Conservation (phyloP, 2,329 filamentous ascomycete species). For the Paecilomyces fulvus region DNA sequence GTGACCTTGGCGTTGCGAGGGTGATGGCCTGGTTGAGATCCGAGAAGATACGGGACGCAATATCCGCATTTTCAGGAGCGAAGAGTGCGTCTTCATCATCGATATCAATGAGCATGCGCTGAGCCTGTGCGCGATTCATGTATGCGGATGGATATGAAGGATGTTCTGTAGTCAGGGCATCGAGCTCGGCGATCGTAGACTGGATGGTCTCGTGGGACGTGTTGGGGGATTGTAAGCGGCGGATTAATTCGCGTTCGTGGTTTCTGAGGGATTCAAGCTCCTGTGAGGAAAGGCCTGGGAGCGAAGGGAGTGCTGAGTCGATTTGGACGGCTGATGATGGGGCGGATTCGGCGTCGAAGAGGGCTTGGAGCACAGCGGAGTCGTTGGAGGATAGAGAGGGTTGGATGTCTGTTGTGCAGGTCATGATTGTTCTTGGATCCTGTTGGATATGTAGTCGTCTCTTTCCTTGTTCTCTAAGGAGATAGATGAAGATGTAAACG, state of each 20-base stretch:
- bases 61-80: constrained; percentile 8
- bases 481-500: neutral
- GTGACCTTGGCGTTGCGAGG: constrained; percentile 32
- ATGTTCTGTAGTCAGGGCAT: constrained; percentile 33
- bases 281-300: constrained; percentile 30
- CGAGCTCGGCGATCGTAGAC: constrained; percentile 30
- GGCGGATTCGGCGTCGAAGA: constrained; percentile 39
- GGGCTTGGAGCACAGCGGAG: constrained; percentile 36
- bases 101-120: constrained; percentile 27
- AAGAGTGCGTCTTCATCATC: constrained; percentile 18
- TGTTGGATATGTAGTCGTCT: too few relatives aligned
- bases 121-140: constrained; percentile 48
- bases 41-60: constrained; percentile 20
- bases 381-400: constrained; percentile 35
- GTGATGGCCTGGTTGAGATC: constrained; percentile 39
- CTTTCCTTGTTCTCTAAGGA: neutral
- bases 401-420: constrained; percentile 9
- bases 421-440: constrained; percentile 2
- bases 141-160: constrained; percentile 47
- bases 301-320: constrained; percentile 29
- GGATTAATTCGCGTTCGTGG: constrained; percentile 33
- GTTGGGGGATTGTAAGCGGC: constrained; percentile 18
- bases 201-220: constrained; percentile 16
- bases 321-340: constrained; percentile 30
- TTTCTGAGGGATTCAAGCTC: constrained; percentile 31